phyloP scores from a whole-genome alignment of 352 stramenopile species.

The Pythium monospermum region DNA sequence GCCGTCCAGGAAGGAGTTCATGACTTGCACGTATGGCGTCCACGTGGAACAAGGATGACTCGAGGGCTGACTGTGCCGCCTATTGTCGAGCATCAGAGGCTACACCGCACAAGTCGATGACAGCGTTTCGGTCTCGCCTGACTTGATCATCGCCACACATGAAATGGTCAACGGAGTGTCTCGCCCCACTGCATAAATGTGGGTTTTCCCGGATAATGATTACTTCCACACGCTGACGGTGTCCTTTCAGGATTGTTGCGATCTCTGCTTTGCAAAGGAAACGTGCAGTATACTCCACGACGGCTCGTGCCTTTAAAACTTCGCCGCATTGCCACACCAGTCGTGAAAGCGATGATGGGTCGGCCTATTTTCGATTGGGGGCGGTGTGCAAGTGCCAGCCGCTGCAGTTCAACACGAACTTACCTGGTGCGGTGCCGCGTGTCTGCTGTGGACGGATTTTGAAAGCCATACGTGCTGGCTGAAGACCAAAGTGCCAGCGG shows the following conservation, averaged over 20 bases:
- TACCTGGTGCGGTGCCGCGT: background rate
- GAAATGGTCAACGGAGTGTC: background rate
- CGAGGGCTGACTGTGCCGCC: constrained; percentile 1
- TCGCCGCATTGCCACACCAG: background rate
- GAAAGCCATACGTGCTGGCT: constrained; percentile 3
- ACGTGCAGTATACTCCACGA: constrained; percentile 12
- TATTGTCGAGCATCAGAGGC: constrained; percentile 13
- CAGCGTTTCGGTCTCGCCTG: background rate
- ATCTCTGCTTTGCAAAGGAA: constrained; percentile 1
- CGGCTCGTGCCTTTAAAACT: constrained; percentile 13
- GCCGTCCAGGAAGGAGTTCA: constrained; percentile 4
- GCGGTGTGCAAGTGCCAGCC: constrained; percentile 5
- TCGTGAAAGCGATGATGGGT: background rate
- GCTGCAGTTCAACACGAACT: constrained; percentile 4
- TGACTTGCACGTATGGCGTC: constrained; percentile 10
- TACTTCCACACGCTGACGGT: background rate
- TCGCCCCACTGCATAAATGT: background rate
- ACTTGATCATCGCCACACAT: background rate
- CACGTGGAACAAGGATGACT: background rate
- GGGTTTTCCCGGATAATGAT: constrained; percentile 11
- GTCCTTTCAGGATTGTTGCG: constrained; percentile 2
- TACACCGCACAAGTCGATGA: constrained; percentile 1
- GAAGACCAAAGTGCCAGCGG: background rate
- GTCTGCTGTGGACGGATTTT: background rate
- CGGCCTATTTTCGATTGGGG: constrained; percentile 3